Evolutionary conservation across 208 protist genomes (phyloP), one percentile per base, ranked within the genome.

Genomic region (Trichomonas gallinae): DNA sequence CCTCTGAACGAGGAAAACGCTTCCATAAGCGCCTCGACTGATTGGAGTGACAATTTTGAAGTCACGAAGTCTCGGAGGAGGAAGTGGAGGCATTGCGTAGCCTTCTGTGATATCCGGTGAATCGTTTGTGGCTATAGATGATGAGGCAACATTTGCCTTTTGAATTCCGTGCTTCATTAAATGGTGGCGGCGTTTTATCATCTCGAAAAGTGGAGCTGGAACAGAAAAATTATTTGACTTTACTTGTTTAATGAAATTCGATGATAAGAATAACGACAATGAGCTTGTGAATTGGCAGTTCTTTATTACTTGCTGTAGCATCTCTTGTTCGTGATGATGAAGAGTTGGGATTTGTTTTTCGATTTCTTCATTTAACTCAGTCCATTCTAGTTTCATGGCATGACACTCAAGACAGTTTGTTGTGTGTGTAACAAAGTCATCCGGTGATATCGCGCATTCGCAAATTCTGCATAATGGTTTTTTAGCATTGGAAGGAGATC

Each of bases 31-130:
- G 26, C 87, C 87, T 38, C 44, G 87, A 48, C 40, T 48, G 46
- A 93, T 93, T 48, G 87, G 87, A 38, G 87, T 44, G 51, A 93
- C 46, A 38, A 93, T 93, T 17, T 93, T 26, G 46, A 93, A 93
- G 15, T 93, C 87, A 11, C 26, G 1, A 0, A 93, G 15, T 8
- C 87, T 8, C n/a, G 87, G 87, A 11, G 21, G 44, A 48, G 87
- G 87, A 38, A 93, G 31, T 38, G 87, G 87, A 44, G 87, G 87
- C 87, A 93, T 93, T 8, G 44, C 42, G 51, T 93, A 93, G 17
- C 87, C 87, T 48, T 93, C 87, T 48, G 17, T 93, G 4, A n/a
- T 1, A 58, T 93, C 51, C 21, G 87, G 87, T 38, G 87, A 93
- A 58, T 93, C 87, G 13, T 93, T 44, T 6, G 44, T 48, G 11